phyloP scores from a whole-genome alignment of 2,329 filamentous ascomycete genomes.

The Ophiostoma sp. region DNA sequence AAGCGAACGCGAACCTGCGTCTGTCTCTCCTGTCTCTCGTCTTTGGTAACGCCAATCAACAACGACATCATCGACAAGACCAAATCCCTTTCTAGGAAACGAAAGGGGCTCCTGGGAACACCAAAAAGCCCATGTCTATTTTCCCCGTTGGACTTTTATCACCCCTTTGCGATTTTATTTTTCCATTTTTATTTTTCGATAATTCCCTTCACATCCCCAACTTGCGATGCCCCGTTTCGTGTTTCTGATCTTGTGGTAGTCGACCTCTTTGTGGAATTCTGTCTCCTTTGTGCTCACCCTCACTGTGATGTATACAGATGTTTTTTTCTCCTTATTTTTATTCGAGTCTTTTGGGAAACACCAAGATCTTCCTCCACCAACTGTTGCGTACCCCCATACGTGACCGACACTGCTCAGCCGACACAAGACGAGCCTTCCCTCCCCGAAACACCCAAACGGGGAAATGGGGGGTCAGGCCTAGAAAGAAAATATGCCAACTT shows the following conservation, averaged over 20 bases:
- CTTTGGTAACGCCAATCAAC: slow-evolving; percentile 24
- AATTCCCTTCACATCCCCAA: not conserved
- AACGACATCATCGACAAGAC: slow-evolving; percentile 19
- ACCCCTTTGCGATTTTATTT: not conserved
- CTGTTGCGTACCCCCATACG: not conserved
- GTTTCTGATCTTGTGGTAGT: not conserved
- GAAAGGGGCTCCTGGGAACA: slow-evolving; percentile 13
- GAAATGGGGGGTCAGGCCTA: not conserved
- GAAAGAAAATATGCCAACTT: slow-evolving; percentile 1
- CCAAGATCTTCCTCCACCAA: slow-evolving; percentile 16
- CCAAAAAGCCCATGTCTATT: slow-evolving; percentile 7
- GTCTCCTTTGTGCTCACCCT: slow-evolving; percentile 1
- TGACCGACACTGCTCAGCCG: slow-evolving; percentile 3
- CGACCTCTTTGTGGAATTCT: slow-evolving; percentile 1
- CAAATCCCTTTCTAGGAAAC: slow-evolving; percentile 13
- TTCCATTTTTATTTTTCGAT: not conserved
- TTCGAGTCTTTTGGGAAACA: slow-evolving; percentile 18
- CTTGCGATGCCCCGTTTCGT: not conserved
- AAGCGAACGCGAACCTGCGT: slow-evolving; percentile 3
- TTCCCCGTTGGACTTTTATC: not conserved
- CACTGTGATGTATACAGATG: too few relatives aligned
- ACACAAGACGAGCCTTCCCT: not conserved
- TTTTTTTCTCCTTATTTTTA: not conserved
- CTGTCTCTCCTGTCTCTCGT: slow-evolving; percentile 20
- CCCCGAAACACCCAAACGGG: not conserved